These are phyloP conservation scores for Salix dunnii DNA, from an alignment of 345 rosid genomes.

Conservation along the genomic window DNA sequence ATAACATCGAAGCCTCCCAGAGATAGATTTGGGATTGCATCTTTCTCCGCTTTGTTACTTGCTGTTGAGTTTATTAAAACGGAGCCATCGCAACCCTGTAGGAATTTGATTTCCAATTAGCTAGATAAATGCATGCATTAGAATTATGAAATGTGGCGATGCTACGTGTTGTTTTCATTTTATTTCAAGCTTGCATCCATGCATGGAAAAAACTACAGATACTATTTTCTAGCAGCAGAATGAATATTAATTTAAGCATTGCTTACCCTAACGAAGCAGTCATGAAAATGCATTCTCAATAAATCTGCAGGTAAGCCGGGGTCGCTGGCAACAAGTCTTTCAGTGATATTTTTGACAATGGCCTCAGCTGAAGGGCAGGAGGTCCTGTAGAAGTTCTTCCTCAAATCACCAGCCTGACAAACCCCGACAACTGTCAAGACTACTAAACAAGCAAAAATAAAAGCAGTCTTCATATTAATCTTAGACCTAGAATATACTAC, in stretches of 20 bases:
- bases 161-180: no score
- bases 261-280: neutral
- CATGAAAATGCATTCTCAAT: neutral
- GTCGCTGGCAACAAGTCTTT: neutral
- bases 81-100: neutral
- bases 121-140: no score
- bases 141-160: neutral
- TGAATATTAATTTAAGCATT: neutral
- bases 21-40: neutral
- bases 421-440: neutral
- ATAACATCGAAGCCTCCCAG: slow-evolving; percentile 36
- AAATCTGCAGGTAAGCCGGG: neutral
- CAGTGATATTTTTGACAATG: neutral
- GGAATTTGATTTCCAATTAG: no score
- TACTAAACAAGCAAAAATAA: neutral
- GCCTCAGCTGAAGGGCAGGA: neutral
- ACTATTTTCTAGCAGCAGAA: neutral
- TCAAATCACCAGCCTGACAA: neutral
- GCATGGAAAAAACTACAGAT: neutral
- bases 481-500: no score
- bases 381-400: neutral
- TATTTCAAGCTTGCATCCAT: neutral
- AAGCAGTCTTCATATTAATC: no score
- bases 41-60: neutral
- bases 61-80: neutral